These are phyloP conservation scores for Amphicarpaea edgeworthii DNA, from an alignment of 306 rosid genomes.

Conservation along the genomic window DNA sequence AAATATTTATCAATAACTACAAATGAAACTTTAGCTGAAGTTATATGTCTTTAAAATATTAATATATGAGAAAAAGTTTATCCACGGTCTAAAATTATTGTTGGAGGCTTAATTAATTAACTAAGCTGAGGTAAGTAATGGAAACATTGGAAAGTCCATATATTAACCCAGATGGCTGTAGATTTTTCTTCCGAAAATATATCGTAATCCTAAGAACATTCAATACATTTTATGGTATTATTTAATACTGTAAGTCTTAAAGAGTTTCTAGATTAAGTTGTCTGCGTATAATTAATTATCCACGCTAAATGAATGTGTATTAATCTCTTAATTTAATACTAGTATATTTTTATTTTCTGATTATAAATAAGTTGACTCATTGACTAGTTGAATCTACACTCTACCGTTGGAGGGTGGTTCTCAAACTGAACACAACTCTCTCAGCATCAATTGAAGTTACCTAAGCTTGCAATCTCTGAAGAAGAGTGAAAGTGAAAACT, in stretches of 20 bases:
- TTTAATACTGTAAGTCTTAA: neutral
- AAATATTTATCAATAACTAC: neutral
- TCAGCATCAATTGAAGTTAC: slow-evolving; percentile 33
- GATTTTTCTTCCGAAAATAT: neutral
- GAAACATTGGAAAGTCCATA: neutral
- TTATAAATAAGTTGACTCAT: neutral
- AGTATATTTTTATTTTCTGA: neutral
- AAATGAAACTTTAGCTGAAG: neutral
- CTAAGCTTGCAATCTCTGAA: slow-evolving; percentile 42
- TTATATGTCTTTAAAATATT: neutral
- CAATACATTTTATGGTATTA: neutral
- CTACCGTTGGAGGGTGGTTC: slow-evolving; percentile 3
- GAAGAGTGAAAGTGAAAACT: slow-evolving; percentile 35
- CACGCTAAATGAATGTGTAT: neutral
- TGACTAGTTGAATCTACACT: neutral
- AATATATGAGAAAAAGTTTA: too few species aligned
- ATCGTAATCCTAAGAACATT: neutral
- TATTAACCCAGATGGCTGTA: neutral
- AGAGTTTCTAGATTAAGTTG: neutral
- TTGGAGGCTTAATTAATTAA: neutral
- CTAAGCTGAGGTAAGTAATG: neutral
- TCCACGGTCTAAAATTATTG: too few species aligned
- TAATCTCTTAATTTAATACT: neutral
- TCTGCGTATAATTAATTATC: neutral
- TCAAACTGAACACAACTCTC: neutral